Percentiles rank a stretch among this genome's conserved stretches.
These are phyloP conservation scores for Trichoderma polysporum DNA, from an alignment of 2,329 filamentous ascomycete genomes.

Conservation along the genomic window DNA sequence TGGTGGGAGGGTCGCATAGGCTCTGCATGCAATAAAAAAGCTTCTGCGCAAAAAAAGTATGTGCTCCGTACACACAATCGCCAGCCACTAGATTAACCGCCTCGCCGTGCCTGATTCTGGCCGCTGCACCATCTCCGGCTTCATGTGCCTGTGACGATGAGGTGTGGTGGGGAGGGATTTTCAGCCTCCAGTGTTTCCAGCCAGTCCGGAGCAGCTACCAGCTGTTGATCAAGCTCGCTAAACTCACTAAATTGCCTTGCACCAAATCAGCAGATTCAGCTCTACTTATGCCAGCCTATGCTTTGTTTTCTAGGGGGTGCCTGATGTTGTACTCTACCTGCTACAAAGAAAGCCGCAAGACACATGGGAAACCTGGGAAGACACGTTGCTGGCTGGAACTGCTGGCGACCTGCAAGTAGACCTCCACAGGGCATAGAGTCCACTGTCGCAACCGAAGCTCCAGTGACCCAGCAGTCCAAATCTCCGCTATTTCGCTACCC, in stretches of 20 bases:
- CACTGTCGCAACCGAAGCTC: neutral
- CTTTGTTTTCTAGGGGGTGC: no score
- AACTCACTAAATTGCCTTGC: neutral
- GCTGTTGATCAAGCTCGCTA: neutral
- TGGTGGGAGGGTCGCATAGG: neutral
- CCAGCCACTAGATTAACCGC: neutral
- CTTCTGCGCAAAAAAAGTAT: neutral
- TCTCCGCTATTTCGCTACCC: neutral
- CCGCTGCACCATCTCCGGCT: neutral
- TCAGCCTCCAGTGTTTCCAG: neutral
- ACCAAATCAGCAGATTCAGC: neutral
- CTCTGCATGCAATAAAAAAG: neutral
- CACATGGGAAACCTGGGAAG: no score
- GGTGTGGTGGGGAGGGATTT: neutral
- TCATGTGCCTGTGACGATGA: neutral
- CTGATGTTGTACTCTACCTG: no score
- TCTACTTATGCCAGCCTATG: no score
- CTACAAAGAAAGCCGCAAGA: no score
- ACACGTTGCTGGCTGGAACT: no score
- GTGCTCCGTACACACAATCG: neutral
- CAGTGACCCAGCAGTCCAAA: neutral
- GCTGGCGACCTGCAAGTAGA: neutral
- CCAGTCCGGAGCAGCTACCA: slow-evolving; percentile 1
- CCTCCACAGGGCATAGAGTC: neutral
- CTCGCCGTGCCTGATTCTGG: neutral